Evolutionary conservation across 768 basidiomycete species (phyloP), one percentile per base, ranked within the genome.

Genomic region (Russula foetens): DNA sequence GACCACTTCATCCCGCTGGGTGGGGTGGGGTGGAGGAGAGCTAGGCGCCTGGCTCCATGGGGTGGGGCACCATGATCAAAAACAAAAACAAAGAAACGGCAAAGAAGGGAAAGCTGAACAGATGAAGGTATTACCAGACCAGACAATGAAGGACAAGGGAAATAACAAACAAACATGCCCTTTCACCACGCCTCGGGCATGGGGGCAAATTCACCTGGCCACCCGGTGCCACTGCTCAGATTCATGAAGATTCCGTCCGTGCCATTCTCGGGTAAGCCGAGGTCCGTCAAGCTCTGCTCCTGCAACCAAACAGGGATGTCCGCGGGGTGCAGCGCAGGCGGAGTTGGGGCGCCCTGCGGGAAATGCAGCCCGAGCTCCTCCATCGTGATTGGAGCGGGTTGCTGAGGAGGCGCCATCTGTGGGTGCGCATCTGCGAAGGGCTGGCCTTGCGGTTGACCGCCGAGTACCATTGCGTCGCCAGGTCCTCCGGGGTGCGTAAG

Each of bases 241-340:
- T 87, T 84, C 64, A 95, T 72, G 75, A 98, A 95, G 54, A 96
- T 87, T 14, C 88, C 90, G 67, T 98, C 94, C 4, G 87, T 89
- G 46, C 94, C 94, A 66, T 94, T 94, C 39, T 84, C 77, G n/a
- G 94, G 94, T 55, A 97, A 75, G 17, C 94, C 92, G 15, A 98
- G 83, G 71, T 98, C 94, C 17, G 85, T 84, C 64, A 95, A 74
- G 69, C 84, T 93, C 90, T 96, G 86, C 72, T 96, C 94, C 70
- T 90, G 92, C 59, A 97, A 74, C 94, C 94, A 97, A 4, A 84
- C 68, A n/a, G 94, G 94, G 57, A 97, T 87, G 48, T 86, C 82
- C 44, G 83, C 81, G 11, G 90, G 88, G 69, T 83, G 90, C 71
- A 95, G 84, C 68, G 61, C 71, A 68, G 47, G 72, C 71, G 56